Evolutionary conservation across 2,329 filamentous ascomycete species (phyloP).

Genomic region (Byssochlamys sp.): DNA sequence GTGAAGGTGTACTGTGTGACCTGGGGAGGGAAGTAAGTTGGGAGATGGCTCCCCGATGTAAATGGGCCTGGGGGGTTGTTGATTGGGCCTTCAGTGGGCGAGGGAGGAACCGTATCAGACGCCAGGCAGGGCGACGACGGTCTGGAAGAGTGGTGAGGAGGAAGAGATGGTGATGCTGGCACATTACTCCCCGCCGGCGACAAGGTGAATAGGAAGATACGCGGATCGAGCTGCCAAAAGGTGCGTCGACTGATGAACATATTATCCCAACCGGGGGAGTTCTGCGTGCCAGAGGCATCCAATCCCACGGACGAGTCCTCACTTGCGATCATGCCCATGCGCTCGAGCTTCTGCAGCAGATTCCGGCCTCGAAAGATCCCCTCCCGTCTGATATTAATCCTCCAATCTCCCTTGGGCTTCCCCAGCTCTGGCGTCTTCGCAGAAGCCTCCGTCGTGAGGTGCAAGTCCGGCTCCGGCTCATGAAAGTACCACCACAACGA

Average conservation of each 20-base stretch:
- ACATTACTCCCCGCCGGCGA: constrained; percentile 42
- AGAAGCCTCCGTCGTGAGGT: constrained; percentile 54
- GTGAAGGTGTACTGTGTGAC: constrained; percentile 74
- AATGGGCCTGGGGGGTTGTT: constrained; percentile 53
- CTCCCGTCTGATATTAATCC: constrained; percentile 70
- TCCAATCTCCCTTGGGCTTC: constrained; percentile 75
- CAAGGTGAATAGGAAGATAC: constrained; percentile 79
- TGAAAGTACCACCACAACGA: constrained; percentile 97
- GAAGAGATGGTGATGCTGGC: constrained; percentile 24
- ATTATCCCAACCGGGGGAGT: constrained; percentile 57
- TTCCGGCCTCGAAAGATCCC: constrained; percentile 80
- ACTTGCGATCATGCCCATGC: constrained; percentile 76
- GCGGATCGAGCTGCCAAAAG: constrained; percentile 87
- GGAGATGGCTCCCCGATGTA: constrained; percentile 71
- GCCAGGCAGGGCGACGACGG: constrained; percentile 40
- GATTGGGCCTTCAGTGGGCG: constrained; percentile 20
- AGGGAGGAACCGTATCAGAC: constrained; percentile 2
- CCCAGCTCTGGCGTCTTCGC: constrained; percentile 58
- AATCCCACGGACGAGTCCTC: constrained; percentile 66
- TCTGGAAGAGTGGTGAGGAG: constrained; percentile 40
- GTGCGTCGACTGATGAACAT: constrained; percentile 73
- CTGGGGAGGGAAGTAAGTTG: constrained; percentile 79
- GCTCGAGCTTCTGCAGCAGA: constrained; percentile 78
- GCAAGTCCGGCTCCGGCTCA: constrained; percentile 61
- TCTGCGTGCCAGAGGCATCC: constrained; percentile 48